Evolutionary conservation across 2,329 filamentous ascomycete species (phyloP), one percentile per base, ranked within the genome.

Genomic region (Verticillium nonalfalfae): DNA sequence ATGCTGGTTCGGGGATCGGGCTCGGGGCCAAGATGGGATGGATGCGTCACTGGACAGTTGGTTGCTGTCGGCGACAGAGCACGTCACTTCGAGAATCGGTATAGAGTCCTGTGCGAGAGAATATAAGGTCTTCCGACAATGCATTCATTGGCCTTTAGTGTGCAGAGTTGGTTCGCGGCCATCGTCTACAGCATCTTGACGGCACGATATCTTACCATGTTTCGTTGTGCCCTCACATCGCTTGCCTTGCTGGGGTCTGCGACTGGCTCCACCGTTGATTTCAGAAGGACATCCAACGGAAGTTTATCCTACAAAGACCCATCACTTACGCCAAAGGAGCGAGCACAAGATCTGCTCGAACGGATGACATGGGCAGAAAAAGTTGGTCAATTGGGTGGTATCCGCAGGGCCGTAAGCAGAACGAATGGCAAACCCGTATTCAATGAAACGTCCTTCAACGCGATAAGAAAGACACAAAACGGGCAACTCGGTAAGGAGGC

Each of bases 351-450:
- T 45, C 62, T 63, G n/a, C 58, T 63, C 9, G 35, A 14, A 3
- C 58, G 59, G 9, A 58, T 63, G 60, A 62, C 62, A 9, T 63
- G 62, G 62, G 62, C 50, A 5, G 62, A 63, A n/a, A 63, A 63
- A 31, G 36, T 62, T 4, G 60, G 62, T 36, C 62, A 62, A 36
- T 55, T 62, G 10, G 62, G 62, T 4, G 62, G 62, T 6, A 59
- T 63, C 7, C 58, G 62, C 21, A 55, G 62, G 45, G 60, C 61
- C 7, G 60, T 60, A 1, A 60, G 61, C 21, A 60, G 52, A 6
- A 58, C 59, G 6, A 57, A 54, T 11, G 60, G 62, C 2, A 35
- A 61, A 36, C 18, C 57, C 0, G 55, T 31, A 4, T 59, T 39
- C 56, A 62, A 63, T 18, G n/a, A 60, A 33, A 63, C 62, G 4